Percentiles rank a stretch among this genome's conserved stretches.
Conservation (phyloP, 2,329 filamentous ascomycete genomes). For the Colletotrichum tropicicola region DNA sequence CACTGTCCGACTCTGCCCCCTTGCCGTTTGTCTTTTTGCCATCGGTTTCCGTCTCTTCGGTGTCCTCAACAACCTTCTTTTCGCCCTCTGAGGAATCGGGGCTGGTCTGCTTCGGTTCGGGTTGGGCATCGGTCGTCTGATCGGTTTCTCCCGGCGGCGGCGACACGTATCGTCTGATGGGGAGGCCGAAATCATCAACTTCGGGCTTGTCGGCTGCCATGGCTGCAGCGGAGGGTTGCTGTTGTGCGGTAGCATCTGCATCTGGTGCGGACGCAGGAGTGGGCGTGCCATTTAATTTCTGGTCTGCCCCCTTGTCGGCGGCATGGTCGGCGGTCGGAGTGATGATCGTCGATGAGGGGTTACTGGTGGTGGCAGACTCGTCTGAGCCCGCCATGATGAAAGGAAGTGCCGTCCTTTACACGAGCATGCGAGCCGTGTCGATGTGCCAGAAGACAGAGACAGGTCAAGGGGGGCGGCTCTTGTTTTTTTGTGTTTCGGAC, state of each 20-base stretch:
- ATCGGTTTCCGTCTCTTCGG: slow-evolving; percentile 21
- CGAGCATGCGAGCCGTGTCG: slow-evolving; percentile 13
- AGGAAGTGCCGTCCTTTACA: slow-evolving; percentile 15
- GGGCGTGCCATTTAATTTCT: slow-evolving; percentile 10
- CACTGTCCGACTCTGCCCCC: slow-evolving; percentile 35
- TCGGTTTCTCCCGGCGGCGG: slow-evolving; percentile 34
- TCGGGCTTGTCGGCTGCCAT: slow-evolving; percentile 51
- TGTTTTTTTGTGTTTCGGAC: slow-evolving; percentile 21
- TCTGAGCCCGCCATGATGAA: slow-evolving; percentile 29
- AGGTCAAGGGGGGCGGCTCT: slow-evolving; percentile 5
- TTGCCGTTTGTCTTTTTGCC: slow-evolving; percentile 10
- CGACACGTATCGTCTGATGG: slow-evolving; percentile 61
- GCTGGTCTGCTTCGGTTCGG: slow-evolving; percentile 2
- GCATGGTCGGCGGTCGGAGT: slow-evolving; percentile 27
- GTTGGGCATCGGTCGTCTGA: slow-evolving; percentile 8
- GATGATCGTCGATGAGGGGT: slow-evolving; percentile 6
- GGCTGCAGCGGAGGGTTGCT: slow-evolving; percentile 36
- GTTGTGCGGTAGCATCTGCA: slow-evolving; percentile 38
- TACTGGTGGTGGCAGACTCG: slow-evolving; percentile 19
- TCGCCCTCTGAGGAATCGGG: slow-evolving; percentile 7
- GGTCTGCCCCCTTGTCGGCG: slow-evolving; percentile 36
- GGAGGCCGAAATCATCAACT: slow-evolving; percentile 77
- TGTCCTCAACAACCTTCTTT: slow-evolving; percentile 11
- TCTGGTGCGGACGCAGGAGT: slow-evolving; percentile 24
- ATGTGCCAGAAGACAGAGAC: slow-evolving; percentile 1